phyloP scores from a whole-genome alignment of 2,329 filamentous ascomycete genomes.

The Passalora sequoiae region DNA sequence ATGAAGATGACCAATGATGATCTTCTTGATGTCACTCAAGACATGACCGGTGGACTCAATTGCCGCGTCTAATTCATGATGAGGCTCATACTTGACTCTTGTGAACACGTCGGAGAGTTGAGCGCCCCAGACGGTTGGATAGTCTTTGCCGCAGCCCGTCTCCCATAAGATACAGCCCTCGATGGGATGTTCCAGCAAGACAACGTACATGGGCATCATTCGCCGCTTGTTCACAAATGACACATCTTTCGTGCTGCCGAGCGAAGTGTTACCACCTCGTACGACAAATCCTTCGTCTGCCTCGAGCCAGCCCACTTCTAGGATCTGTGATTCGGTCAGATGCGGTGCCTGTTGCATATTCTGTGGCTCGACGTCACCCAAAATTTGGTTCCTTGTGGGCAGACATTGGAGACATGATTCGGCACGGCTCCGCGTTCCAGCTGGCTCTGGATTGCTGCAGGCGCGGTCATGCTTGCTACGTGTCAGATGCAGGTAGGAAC shows the following conservation, averaged over 20 bases:
- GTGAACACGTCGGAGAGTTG: constrained; percentile 33
- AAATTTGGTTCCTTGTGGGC: constrained; percentile 45
- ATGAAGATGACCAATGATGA: constrained; percentile 36
- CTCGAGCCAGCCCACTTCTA: constrained; percentile 42
- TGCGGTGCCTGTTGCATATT: constrained; percentile 18
- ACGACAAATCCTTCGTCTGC: constrained; percentile 46
- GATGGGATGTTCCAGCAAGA: constrained; percentile 43
- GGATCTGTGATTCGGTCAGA: constrained; percentile 41
- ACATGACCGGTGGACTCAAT: constrained; percentile 34
- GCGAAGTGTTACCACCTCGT: constrained; percentile 39
- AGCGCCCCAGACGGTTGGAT: constrained; percentile 32
- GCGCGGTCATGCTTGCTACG: constrained; percentile 7
- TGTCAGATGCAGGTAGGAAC: background rate
- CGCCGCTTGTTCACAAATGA: constrained; percentile 41
- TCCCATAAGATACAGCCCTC: constrained; percentile 45
- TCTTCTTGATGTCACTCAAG: constrained; percentile 35
- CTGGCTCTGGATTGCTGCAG: constrained; percentile 29
- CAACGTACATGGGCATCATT: constrained; percentile 39
- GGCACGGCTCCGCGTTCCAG: constrained; percentile 32
- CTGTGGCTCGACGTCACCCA: constrained; percentile 30
- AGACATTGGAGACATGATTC: constrained; percentile 33
- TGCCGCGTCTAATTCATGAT: constrained; percentile 33
- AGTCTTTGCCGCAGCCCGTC: constrained; percentile 38
- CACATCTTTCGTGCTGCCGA: constrained; percentile 31
- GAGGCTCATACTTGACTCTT: constrained; percentile 32